A percentile compares a stretch with the other conserved stretches of the same genome.
Evolutionary conservation across 2,329 filamentous ascomycete genomes (phyloP).

Genomic region (Akanthomyces dipterigenus): DNA sequence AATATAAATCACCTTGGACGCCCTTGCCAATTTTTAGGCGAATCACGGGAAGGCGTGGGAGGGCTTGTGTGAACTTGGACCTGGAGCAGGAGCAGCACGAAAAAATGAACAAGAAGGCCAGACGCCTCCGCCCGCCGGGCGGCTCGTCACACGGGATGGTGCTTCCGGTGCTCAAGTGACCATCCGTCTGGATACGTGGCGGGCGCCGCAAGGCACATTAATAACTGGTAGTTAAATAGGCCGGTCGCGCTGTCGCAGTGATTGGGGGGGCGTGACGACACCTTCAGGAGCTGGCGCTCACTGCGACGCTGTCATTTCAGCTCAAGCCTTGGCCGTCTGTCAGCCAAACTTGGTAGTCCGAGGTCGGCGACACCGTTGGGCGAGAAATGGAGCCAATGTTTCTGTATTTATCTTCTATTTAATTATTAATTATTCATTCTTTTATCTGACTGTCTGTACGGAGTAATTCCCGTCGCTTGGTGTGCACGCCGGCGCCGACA

Average conservation of each 20-base stretch:
- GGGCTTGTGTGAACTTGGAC: too few species aligned
- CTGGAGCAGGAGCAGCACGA: too few species aligned
- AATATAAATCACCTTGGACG: neutral
- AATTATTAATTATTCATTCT: neutral
- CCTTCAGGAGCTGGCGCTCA: neutral
- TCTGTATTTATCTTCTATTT: neutral
- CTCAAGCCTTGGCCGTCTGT: neutral
- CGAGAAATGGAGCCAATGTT: neutral
- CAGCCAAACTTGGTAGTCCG: neutral
- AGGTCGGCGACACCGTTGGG: neutral
- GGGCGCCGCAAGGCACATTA: neutral
- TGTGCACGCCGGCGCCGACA: too few species aligned
- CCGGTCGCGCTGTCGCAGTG: neutral
- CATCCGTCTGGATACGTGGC: neutral
- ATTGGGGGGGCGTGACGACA: neutral
- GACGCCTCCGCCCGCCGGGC: neutral
- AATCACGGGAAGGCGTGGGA: neutral
- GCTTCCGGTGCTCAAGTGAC: neutral
- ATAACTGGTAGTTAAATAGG: too few species aligned
- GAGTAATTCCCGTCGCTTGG: too few species aligned
- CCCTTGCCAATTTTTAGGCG: neutral
- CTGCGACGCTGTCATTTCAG: constrained; percentile 8
- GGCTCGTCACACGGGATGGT: neutral
- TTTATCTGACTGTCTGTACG: too few species aligned
- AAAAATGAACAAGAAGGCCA: too few species aligned